These are phyloP conservation scores for Chlorella variabilis DNA, from an alignment of 163 green algal species.

Conservation along the genomic window DNA sequence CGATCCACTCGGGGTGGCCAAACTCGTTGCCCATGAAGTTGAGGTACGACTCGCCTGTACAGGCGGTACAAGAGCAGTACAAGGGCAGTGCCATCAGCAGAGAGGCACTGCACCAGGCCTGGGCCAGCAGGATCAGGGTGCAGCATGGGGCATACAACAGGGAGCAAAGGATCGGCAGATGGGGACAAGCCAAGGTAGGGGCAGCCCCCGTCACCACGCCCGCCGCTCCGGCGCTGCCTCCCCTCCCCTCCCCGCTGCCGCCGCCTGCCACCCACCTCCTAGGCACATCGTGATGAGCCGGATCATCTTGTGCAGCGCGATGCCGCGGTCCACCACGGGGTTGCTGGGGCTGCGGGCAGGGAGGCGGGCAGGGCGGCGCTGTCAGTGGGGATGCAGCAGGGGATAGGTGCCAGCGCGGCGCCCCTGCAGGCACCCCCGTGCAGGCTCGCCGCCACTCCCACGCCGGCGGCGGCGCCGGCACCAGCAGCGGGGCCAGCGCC, in stretches of 20 bases:
- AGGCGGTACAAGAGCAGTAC: background rate
- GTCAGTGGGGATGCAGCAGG: constrained; percentile 27
- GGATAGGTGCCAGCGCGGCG: background rate
- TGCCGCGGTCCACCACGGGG: constrained; percentile 83
- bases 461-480: too few species aligned
- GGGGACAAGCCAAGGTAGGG: too few species aligned
- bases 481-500: too few species aligned
- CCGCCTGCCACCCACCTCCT: constrained; percentile 60
- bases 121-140: background rate
- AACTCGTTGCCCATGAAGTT: constrained; percentile 93
- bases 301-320: constrained; percentile 95
- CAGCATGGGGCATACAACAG: background rate
- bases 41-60: constrained; percentile 29
- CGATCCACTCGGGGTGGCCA: constrained; percentile 93
- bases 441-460: too few species aligned
- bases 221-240: too few species aligned
- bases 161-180: too few species aligned
- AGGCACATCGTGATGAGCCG: constrained; percentile 92
- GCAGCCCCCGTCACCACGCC: too few species aligned
- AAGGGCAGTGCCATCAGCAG: background rate
- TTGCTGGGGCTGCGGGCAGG: constrained; percentile 41
- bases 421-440: too few species aligned
- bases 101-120: too few species aligned
- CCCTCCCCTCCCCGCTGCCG: too few species aligned
- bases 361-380: background rate